phyloP scores from a whole-genome alignment of 163 green algal species.

The Scenedesmus sp. region DNA sequence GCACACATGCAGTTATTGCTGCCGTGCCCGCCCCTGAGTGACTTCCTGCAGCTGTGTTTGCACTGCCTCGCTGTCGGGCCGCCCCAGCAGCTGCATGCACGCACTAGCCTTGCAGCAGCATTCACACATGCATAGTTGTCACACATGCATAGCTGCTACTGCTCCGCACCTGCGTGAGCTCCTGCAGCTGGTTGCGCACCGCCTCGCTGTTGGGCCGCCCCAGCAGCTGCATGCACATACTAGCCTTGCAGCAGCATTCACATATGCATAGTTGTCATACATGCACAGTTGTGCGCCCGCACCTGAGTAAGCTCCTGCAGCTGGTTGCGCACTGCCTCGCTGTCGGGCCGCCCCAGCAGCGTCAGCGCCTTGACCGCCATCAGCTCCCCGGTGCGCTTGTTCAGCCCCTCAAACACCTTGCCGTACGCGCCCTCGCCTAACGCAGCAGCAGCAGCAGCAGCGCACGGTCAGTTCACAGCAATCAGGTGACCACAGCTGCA shows the following conservation, averaged over 20 bases:
- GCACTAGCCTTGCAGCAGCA: neutral
- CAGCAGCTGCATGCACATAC: slow-evolving; percentile 45
- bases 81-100: slow-evolving; percentile 49
- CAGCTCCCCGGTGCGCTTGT: slow-evolving; percentile 92
- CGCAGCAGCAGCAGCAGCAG: neutral
- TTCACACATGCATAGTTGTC: neutral
- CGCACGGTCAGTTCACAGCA: neutral
- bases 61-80: slow-evolving; percentile 32
- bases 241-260: neutral
- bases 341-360: slow-evolving; percentile 54
- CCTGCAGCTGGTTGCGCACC: slow-evolving; percentile 16
- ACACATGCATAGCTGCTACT: too few relatives aligned
- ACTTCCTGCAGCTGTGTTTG: slow-evolving; percentile 34
- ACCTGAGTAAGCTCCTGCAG: slow-evolving; percentile 44
- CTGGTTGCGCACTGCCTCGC: slow-evolving; percentile 27
- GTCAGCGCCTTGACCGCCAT: slow-evolving; percentile 94
- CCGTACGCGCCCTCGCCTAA: slow-evolving; percentile 72
- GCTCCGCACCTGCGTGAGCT: slow-evolving; percentile 28
- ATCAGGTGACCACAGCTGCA: too few relatives aligned
- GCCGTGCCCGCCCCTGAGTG: neutral
- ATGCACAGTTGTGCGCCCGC: neutral
- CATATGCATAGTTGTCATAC: too few relatives aligned
- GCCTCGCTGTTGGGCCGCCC: slow-evolving; percentile 39
- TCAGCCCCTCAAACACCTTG: slow-evolving; percentile 91
- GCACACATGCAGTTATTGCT: neutral